Conservation (phyloP, 2,329 filamentous ascomycete species). For the Ophiostoma pallidulum region DNA sequence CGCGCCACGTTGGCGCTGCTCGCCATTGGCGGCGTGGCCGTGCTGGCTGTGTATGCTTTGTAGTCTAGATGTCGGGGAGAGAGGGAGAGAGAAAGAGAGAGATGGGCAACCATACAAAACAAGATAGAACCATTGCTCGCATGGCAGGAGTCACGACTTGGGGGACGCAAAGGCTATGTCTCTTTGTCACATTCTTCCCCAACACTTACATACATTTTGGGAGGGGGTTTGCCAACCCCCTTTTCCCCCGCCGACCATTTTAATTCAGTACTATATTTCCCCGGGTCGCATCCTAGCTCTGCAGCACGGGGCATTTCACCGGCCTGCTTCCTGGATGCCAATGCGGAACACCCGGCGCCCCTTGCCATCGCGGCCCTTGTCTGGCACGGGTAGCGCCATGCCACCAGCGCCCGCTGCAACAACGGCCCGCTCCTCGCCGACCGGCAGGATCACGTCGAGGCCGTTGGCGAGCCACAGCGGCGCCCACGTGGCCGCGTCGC, state of each 20-base stretch:
- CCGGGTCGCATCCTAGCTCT: neutral
- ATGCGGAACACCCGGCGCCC: conserved; percentile 15
- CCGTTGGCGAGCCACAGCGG: conserved; percentile 23
- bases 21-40: conserved; percentile 12
- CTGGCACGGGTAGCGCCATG: neutral
- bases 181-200: neutral
- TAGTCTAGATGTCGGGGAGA: too few relatives aligned
- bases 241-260: too few relatives aligned
- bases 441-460: conserved; percentile 22
- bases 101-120: too few relatives aligned
- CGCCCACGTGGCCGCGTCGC: conserved; percentile 15
- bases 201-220: neutral
- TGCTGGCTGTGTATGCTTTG: conserved; percentile 10
- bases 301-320: too few relatives aligned
- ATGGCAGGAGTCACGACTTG: too few relatives aligned
- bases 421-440: conserved; percentile 24
- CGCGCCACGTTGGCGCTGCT: conserved; percentile 12
- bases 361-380: conserved; percentile 15
- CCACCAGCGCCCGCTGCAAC: too few relatives aligned
- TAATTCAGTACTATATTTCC: too few relatives aligned
- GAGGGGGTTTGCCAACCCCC: too few relatives aligned
- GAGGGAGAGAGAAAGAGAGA: too few relatives aligned
- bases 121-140: too few relatives aligned
- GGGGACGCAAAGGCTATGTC: neutral
- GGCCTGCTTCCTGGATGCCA: neutral